Base-by-base conservation (phyloP, 2,329 filamentous ascomycete genomes). In the Cordyceps farinosa region DNA sequence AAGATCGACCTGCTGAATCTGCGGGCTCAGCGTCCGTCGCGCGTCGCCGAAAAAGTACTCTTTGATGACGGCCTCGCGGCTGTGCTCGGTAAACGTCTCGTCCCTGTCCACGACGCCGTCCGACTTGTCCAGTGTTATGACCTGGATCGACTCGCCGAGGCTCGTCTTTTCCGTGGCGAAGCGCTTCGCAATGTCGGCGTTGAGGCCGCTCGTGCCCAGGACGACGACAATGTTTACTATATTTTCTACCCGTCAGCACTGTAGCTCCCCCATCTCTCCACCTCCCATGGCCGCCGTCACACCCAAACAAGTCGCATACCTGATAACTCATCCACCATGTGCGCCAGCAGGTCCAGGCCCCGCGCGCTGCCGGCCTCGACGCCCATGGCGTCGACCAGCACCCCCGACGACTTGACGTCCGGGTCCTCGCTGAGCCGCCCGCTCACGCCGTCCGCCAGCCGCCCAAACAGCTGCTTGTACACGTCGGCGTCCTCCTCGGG, bases 1-100 rank as follows among this genome's bases (percentile, higher is more conserved):
- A 72, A 92, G 95, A 66, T 92, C 88, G 5, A 96, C 86, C 64
- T 90, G 89, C 70, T 96, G 91, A 7, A 92, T 96, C 69, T 93
- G 90, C 0, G 95, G 95, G 52, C 90, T 95, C 2, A 99, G 80
- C 0, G 91, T 90, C 64, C 90, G 85, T 66, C 86, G 87, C 1
- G 84, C 77, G 66, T 90, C 89, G 10, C 95, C 95, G 73, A 97
- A 99, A 79, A 99, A 99, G 76, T 99, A 99, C 69, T 93, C 89
- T 68, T 90, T 89, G 59, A 97, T 92, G 57, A 90, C 85, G 0
- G 89, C 85, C 70, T 96, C 90, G 51, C 90, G 85, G 5, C 86
- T 78, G 17, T 87, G 82, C 70, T 91, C 90, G 81, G 93, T 86
- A 74, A 91, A 96, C 0, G 78, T 73, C 44, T 88, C 85, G 66